Evolutionary conservation across 1,284 basidiomycete genomes (phyloP).

Genomic region (Cutaneotrichosporon sp.): DNA sequence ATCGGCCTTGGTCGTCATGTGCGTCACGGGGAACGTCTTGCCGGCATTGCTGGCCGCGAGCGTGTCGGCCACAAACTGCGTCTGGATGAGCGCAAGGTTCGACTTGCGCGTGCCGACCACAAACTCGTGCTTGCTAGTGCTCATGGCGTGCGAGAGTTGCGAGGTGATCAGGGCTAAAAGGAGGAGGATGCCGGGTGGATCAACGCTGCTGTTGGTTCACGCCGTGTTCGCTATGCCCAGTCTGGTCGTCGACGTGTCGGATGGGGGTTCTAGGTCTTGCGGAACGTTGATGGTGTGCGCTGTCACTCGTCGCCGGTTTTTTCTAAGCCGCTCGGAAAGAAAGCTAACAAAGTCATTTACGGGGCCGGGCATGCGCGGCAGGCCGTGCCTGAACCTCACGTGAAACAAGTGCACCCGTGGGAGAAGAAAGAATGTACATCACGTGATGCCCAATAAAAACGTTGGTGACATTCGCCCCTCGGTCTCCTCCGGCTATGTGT

Average conservation of each 20-base stretch:
- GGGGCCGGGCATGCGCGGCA: too few relatives aligned
- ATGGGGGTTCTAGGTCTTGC: background rate
- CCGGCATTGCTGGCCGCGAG: constrained; percentile 54
- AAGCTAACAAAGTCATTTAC: too few relatives aligned
- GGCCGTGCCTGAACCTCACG: background rate
- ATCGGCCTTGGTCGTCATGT: constrained; percentile 88
- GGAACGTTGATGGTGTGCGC: background rate
- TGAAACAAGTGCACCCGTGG: background rate
- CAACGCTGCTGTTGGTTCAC: too few relatives aligned
- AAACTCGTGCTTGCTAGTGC: background rate
- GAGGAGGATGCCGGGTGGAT: background rate
- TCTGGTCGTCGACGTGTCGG: background rate
- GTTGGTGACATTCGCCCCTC: too few relatives aligned
- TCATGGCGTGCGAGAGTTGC: background rate
- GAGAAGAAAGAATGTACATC: too few relatives aligned
- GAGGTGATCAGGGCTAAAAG: background rate
- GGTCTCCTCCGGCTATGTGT: too few relatives aligned
- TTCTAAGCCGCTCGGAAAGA: too few relatives aligned
- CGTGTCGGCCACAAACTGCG: constrained; percentile 63
- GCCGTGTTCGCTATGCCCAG: too few relatives aligned
- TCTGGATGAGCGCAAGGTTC: constrained; percentile 80
- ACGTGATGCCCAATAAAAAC: too few relatives aligned
- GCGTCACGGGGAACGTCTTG: constrained; percentile 61
- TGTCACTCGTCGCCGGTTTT: background rate
- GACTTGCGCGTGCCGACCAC: constrained; percentile 74